A percentile compares a stretch with the other conserved stretches of the same genome.
phyloP scores from a whole-genome alignment of 352 stramenopile genomes.

The Phytopythium boreale region DNA sequence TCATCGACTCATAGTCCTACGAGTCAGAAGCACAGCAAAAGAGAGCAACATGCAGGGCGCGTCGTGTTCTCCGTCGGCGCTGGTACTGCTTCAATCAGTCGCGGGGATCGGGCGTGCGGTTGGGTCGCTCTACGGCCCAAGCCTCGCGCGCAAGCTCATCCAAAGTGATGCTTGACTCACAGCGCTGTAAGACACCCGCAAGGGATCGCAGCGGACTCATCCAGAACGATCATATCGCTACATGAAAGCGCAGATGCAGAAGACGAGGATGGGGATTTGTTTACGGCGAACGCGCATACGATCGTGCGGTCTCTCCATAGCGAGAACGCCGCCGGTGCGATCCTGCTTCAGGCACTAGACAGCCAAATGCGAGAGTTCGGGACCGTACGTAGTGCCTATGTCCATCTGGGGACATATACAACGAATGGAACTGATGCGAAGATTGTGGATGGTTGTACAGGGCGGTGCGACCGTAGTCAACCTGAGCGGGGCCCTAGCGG shows the following conservation, averaged over 20 bases:
- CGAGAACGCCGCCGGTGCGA: constrained; percentile 5
- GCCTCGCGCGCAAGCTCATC: constrained; percentile 6
- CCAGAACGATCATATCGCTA: background rate
- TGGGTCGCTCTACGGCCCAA: constrained; percentile 2
- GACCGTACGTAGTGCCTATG: background rate
- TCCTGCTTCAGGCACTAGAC: background rate
- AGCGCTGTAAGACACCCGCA: background rate
- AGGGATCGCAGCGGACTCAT: background rate
- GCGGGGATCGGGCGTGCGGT: background rate
- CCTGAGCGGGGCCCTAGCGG: background rate
- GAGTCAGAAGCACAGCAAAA: background rate
- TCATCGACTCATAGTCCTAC: background rate
- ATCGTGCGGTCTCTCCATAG: constrained; percentile 4
- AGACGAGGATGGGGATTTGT: constrained; percentile 1
- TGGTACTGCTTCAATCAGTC: background rate
- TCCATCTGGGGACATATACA: background rate
- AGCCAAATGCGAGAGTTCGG: constrained; percentile 1
- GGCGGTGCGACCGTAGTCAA: background rate
- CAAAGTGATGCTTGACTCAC: background rate
- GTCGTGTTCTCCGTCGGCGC: background rate
- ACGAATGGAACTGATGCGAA: background rate
- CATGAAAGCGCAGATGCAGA: background rate
- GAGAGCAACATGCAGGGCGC: background rate
- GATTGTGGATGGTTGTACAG: background rate
- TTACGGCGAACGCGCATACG: background rate